phyloP scores from a whole-genome alignment of 2,329 filamentous ascomycete genomes.

The Pseudogymnoascus sp. region DNA sequence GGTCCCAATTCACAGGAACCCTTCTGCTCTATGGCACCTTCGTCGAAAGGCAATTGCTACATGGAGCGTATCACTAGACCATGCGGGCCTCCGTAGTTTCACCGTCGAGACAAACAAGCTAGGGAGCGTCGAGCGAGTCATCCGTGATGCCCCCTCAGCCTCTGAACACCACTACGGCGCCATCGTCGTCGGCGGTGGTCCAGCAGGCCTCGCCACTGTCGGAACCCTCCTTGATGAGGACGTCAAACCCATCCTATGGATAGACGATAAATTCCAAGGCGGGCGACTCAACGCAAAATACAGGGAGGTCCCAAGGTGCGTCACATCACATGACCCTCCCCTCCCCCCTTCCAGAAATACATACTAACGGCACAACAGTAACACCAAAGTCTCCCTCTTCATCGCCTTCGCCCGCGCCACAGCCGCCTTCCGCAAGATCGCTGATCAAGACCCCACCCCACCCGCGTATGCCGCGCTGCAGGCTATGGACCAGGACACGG shows the following conservation, averaged over 20 bases:
- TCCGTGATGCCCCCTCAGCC: background rate
- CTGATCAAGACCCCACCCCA: conserved; percentile 35
- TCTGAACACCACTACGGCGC: conserved; percentile 34
- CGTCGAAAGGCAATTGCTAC: background rate
- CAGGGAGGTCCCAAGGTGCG: conserved; percentile 46
- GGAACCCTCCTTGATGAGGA: conserved; percentile 52
- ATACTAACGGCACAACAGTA: conserved; percentile 29
- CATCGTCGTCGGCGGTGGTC: conserved; percentile 50
- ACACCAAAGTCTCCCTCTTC: conserved; percentile 54
- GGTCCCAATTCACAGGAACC: background rate
- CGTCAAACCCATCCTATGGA: conserved; percentile 45
- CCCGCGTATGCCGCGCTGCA: conserved; percentile 47
- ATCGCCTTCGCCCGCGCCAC: conserved; percentile 46
- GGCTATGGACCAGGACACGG: conserved; percentile 45
- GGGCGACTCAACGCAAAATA: conserved; percentile 46
- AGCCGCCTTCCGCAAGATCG: conserved; percentile 42
- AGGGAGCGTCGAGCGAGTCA: background rate
- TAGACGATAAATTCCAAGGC: conserved; percentile 47
- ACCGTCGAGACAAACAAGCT: background rate
- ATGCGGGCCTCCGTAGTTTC: background rate
- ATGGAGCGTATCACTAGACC: background rate
- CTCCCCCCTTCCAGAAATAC: background rate
- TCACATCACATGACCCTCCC: background rate
- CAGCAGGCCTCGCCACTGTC: conserved; percentile 49
- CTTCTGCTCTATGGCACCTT: background rate